Conservation (phyloP, 2,329 filamentous ascomycete genomes). For the Didymellaceae sp. region DNA sequence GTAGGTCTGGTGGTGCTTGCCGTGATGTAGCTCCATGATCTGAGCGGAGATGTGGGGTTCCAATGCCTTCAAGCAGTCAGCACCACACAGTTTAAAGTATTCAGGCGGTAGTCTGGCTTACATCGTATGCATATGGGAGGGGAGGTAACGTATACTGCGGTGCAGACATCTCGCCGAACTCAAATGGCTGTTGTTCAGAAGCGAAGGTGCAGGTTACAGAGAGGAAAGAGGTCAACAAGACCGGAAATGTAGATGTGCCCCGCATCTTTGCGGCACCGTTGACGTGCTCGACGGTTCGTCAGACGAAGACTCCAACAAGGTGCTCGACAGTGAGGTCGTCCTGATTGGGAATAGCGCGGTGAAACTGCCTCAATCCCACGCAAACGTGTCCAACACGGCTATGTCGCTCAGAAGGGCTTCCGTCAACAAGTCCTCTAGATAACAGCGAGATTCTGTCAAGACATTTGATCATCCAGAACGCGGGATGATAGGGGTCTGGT, state of each 20-base stretch:
- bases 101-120: slow-evolving; percentile 39
- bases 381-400: too few relatives aligned
- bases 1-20: slow-evolving; percentile 81
- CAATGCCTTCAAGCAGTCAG: slow-evolving; percentile 61
- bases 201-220: slow-evolving; percentile 22
- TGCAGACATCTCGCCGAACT: slow-evolving; percentile 46
- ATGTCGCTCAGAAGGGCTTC: too few relatives aligned
- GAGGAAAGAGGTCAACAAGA: slow-evolving; percentile 25
- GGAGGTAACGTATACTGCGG: slow-evolving; percentile 66
- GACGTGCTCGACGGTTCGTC: slow-evolving; percentile 24
- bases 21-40: slow-evolving; percentile 83
- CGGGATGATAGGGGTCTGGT: too few relatives aligned
- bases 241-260: slow-evolving; percentile 21
- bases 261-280: slow-evolving; percentile 33
- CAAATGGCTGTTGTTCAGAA: slow-evolving; percentile 44
- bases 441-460: too few relatives aligned
- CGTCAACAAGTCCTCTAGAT: too few relatives aligned
- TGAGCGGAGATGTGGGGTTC: slow-evolving; percentile 76
- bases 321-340: slow-evolving; percentile 30
- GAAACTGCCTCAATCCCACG: slow-evolving; percentile 43
- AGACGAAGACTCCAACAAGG: slow-evolving; percentile 38
- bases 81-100: background rate
- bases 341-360: slow-evolving; percentile 19
- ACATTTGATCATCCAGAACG: too few relatives aligned
- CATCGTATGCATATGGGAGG: slow-evolving; percentile 74